phyloP scores from a whole-genome alignment of 2,329 filamentous ascomycete species.

The Emydomyces testavorans region DNA sequence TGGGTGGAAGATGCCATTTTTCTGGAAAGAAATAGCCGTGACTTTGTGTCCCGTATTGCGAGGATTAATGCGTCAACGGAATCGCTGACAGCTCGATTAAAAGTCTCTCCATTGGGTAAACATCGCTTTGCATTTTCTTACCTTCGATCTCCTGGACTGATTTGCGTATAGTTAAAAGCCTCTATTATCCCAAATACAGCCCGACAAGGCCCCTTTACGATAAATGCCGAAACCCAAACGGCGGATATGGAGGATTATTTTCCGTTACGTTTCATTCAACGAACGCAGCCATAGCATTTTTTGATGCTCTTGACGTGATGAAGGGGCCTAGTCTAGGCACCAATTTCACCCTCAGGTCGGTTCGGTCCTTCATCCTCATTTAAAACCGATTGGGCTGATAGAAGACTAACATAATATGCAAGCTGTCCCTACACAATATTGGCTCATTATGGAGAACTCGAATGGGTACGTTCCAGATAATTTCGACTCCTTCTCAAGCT shows the following conservation, averaged over 20 bases:
- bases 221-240: slow-evolving; percentile 56
- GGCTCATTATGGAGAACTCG: slow-evolving; percentile 80
- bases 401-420: background rate
- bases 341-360: slow-evolving; percentile 73
- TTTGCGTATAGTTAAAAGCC: slow-evolving; percentile 50
- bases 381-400: background rate
- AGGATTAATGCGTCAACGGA: slow-evolving; percentile 80
- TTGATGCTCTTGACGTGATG: slow-evolving; percentile 70
- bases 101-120: slow-evolving; percentile 43
- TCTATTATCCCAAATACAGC: slow-evolving; percentile 80
- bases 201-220: slow-evolving; percentile 65
- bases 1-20: slow-evolving; percentile 93
- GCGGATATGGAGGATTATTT: slow-evolving; percentile 81
- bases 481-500: background rate
- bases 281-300: slow-evolving; percentile 66
- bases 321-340: slow-evolving; percentile 94
- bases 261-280: slow-evolving; percentile 67
- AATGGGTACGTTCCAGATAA: slow-evolving; percentile 53
- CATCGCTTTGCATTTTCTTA: background rate
- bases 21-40: slow-evolving; percentile 89
- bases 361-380: slow-evolving; percentile 6
- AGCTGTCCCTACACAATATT: slow-evolving; percentile 81
- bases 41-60: slow-evolving; percentile 72
- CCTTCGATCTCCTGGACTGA: background rate
- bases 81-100: slow-evolving; percentile 62